Evolutionary conservation across 1,284 basidiomycete genomes (phyloP).

Genomic region (Microbotryomycetes sp.): DNA sequence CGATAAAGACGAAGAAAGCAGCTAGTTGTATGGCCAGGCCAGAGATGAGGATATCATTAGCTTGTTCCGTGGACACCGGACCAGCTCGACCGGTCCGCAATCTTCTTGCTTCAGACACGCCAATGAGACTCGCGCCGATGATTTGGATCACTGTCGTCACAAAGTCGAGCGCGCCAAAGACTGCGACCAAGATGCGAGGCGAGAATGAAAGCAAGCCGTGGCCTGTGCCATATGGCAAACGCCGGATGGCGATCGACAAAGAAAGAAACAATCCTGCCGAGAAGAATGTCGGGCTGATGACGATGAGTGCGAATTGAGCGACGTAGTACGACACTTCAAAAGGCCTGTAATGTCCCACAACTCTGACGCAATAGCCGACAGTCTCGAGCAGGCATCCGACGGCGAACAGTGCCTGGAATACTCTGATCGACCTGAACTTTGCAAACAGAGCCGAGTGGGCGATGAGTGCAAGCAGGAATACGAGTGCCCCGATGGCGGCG

Average conservation of each 20-base stretch:
- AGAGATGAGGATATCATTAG: constrained; percentile 44
- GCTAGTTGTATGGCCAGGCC: constrained; percentile 43
- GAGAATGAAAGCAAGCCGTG: not conserved
- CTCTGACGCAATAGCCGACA: not conserved
- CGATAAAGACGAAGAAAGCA: constrained; percentile 40
- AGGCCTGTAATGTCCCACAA: constrained; percentile 7
- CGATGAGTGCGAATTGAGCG: constrained; percentile 44
- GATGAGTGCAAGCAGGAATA: constrained; percentile 37
- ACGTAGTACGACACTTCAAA: not conserved
- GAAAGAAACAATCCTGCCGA: constrained; percentile 41
- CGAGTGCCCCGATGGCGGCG: constrained; percentile 36
- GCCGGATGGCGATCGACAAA: constrained; percentile 36
- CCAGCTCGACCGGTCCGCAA: constrained; percentile 15
- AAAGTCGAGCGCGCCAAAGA: constrained; percentile 42
- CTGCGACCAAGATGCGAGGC: constrained; percentile 10
- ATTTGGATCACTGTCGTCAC: constrained; percentile 42
- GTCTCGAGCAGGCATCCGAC: constrained; percentile 17
- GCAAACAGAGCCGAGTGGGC: constrained; percentile 35
- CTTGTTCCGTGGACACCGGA: constrained; percentile 35
- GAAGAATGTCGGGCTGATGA: constrained; percentile 43
- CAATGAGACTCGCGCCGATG: constrained; percentile 44
- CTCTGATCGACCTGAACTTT: constrained; percentile 9
- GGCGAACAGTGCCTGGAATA: constrained; percentile 24
- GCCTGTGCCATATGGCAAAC: not conserved
- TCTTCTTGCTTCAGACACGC: constrained; percentile 39